Base-by-base conservation (phyloP, 305 asterid genomes). In the Caryopteris hybrid region DNA sequence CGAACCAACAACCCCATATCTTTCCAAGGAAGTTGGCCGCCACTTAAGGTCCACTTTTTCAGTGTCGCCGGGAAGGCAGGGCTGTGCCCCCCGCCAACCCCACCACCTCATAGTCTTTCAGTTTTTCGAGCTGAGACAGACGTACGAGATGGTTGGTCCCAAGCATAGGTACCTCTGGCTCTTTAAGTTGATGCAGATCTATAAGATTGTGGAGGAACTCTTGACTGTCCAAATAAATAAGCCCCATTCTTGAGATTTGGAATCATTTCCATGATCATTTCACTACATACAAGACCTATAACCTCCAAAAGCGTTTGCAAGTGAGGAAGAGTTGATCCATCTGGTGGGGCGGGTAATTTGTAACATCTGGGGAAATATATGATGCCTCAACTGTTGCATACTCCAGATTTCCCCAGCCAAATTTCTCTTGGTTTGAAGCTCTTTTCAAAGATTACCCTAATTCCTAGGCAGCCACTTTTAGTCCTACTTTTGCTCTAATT, bases 371-470 rank as follows among this genome's bases (percentile, higher is more conserved):
- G 0, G 1, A 5, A 48, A 48, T 4, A 64, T 8, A 48, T 48
- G 70, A 33, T 64, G 70, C 47, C 48, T 64, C n/a, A 64, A 48
- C 7, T 13, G n/a, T 3, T 13, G 47, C 70, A 50, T 51, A 8
- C 51, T 51, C 70, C 60, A 64, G 3, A 50, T 64, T 64, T 50
- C n/a, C n/a, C n/a, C n/a, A n/a, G n/a, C n/a, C n/a, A n/a, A n/a
- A n/a, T n/a, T n/a, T n/a, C n/a, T n/a, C n/a, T n/a, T n/a, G n/a
- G n/a, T n/a, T n/a, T n/a, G n/a, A n/a, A n/a, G n/a, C n/a, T n/a
- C n/a, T n/a, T n/a, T n/a, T n/a, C n/a, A n/a, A n/a, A n/a, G n/a
- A n/a, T n/a, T n/a, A n/a, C n/a, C n/a, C n/a, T n/a, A n/a, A n/a
- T n/a, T n/a, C n/a, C n/a, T n/a, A n/a, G n/a, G n/a, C n/a, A n/a